A percentile compares a stretch with the other conserved stretches of the same genome.
These are phyloP conservation scores for Escovopsis sp. DNA, from an alignment of 2,329 filamentous ascomycete species.

Conservation along the genomic window DNA sequence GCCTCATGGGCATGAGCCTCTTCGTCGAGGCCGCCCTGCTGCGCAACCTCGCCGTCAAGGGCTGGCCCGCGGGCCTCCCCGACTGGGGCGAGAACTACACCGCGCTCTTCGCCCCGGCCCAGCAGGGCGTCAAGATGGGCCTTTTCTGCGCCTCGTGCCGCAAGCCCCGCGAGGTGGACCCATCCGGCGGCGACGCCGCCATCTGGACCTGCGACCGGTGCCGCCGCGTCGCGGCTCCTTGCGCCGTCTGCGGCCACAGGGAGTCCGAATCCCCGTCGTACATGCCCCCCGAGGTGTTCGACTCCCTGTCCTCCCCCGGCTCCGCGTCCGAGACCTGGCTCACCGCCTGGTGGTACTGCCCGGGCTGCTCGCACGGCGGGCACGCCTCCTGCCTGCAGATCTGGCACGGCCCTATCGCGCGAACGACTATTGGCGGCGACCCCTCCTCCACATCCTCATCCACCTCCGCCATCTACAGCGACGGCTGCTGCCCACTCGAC, in stretches of 20 bases:
- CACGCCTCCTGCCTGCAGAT: constrained; percentile 43
- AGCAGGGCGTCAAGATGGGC: constrained; percentile 37
- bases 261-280: constrained; percentile 29
- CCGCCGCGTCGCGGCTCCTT: constrained; percentile 34
- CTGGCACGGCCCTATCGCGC: constrained; percentile 34
- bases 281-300: constrained; percentile 16
- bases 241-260: constrained; percentile 42
- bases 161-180: constrained; percentile 39
- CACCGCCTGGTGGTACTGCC: constrained; percentile 47
- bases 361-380: constrained; percentile 46
- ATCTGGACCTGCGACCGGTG: constrained; percentile 47
- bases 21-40: constrained; percentile 46
- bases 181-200: constrained; percentile 24
- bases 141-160: constrained; percentile 41
- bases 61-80: constrained; percentile 36
- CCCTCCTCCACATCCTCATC: constrained; percentile 3
- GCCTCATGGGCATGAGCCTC: constrained; percentile 42
- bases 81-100: constrained; percentile 40
- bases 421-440: too few relatives aligned
- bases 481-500: constrained; percentile 48
- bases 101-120: constrained; percentile 35
- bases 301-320: too few relatives aligned
- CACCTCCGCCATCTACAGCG: constrained; percentile 22
- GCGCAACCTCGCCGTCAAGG: constrained; percentile 43
- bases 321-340: constrained; percentile 12